phyloP scores from a whole-genome alignment of 495 filamentous ascomycete species.

The Durotheca rogersii region DNA sequence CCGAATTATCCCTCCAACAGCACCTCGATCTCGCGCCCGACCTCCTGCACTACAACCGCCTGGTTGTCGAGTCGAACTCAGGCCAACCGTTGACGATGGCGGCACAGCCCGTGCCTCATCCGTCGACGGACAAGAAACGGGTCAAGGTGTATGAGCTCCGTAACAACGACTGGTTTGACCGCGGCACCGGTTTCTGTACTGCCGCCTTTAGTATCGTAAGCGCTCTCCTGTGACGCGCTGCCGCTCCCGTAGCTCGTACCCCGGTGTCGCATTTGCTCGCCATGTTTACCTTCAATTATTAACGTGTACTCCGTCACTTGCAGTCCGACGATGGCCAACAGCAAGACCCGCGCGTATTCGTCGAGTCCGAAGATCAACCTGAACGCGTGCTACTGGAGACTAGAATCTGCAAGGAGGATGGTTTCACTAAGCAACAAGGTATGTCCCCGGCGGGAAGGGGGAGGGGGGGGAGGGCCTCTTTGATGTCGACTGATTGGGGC shows the following conservation, averaged over 20 bases:
- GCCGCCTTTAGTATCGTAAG: slow-evolving; percentile 77
- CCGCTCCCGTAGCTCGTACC: slow-evolving; percentile 5
- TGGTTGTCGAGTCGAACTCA: slow-evolving; percentile 40
- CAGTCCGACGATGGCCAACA: slow-evolving; percentile 47
- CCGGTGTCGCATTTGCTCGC: slow-evolving; percentile 9
- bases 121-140: slow-evolving; percentile 86
- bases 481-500: not conserved
- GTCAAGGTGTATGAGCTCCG: slow-evolving; percentile 98
- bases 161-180: slow-evolving; percentile 98
- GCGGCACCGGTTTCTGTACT: slow-evolving; percentile 93
- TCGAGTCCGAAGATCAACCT: slow-evolving; percentile 90
- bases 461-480: no score
- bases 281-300: slow-evolving; percentile 14
- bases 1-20: slow-evolving; percentile 48
- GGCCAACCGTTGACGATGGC: slow-evolving; percentile 60
- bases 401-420: slow-evolving; percentile 89
- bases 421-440: slow-evolving; percentile 99
- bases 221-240: slow-evolving; percentile 12
- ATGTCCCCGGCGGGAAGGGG: no score
- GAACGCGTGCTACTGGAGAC: slow-evolving; percentile 82
- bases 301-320: slow-evolving; percentile 6
- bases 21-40: slow-evolving; percentile 46
- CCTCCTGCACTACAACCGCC: slow-evolving; percentile 38
- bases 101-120: slow-evolving; percentile 83
- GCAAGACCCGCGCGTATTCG: slow-evolving; percentile 81